Percentiles rank a stretch among this genome's conserved stretches.
These are phyloP conservation scores for Cryptococcus wingfieldii DNA, from an alignment of 1,284 basidiomycete genomes.

Conservation along the genomic window DNA sequence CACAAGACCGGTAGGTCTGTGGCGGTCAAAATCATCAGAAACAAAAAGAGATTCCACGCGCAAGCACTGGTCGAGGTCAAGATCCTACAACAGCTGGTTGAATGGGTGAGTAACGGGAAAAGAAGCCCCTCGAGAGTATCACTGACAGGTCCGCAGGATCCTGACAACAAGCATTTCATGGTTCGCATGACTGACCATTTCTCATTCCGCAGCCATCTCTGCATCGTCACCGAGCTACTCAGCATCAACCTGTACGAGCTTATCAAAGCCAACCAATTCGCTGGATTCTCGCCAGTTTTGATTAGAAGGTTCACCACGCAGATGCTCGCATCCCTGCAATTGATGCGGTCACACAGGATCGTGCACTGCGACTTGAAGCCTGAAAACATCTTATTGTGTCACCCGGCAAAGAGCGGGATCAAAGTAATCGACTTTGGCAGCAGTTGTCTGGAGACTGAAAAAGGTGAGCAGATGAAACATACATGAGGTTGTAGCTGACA, in stretches of 20 bases:
- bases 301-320: slow-evolving; percentile 96
- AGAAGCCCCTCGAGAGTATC: background rate
- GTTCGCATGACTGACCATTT: slow-evolving; percentile 99
- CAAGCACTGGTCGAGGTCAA: slow-evolving; percentile 98
- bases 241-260: slow-evolving; percentile 99
- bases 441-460: slow-evolving; percentile 97
- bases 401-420: slow-evolving; percentile 92
- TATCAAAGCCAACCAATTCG: slow-evolving; percentile 98
- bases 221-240: slow-evolving; percentile 95
- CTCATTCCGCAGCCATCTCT: slow-evolving; percentile 95
- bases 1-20: slow-evolving; percentile 95
- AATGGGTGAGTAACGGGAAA: slow-evolving; percentile 68
- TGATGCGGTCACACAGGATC: slow-evolving; percentile 94
- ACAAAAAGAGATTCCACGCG: slow-evolving; percentile 98
- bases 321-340: slow-evolving; percentile 81
- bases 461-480: slow-evolving; percentile 61
- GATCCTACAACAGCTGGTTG: slow-evolving; percentile 89
- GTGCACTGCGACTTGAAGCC: slow-evolving; percentile 99
- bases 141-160: slow-evolving; percentile 59
- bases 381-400: slow-evolving; percentile 93
- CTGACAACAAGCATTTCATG: slow-evolving; percentile 93
- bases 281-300: slow-evolving; percentile 89
- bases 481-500: background rate
- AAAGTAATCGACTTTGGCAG: slow-evolving; percentile 99
- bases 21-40: slow-evolving; percentile 98